Evolutionary conservation across 2,329 filamentous ascomycete species (phyloP).

Genomic region (Diplodia mutila): DNA sequence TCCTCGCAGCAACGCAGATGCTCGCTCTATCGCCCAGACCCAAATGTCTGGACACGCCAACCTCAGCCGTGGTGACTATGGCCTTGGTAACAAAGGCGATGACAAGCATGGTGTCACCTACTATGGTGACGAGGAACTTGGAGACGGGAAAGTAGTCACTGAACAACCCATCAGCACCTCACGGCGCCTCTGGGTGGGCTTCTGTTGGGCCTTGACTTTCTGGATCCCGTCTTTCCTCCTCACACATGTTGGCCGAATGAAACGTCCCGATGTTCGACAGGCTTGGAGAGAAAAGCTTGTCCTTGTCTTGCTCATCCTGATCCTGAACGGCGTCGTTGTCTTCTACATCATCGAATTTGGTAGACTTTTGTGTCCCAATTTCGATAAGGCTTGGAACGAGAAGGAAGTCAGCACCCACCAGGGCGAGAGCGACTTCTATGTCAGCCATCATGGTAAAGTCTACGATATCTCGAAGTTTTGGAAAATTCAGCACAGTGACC

Average conservation of each 20-base stretch:
- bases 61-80: conserved; percentile 74
- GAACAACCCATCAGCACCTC: conserved; percentile 65
- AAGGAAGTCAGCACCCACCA: conserved; percentile 72
- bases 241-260: conserved; percentile 87
- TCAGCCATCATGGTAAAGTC: conserved; percentile 83
- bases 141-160: conserved; percentile 75
- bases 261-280: conserved; percentile 92
- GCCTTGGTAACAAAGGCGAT: conserved; percentile 85
- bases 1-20: conserved; percentile 49
- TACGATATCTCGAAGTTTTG: conserved; percentile 94
- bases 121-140: conserved; percentile 81
- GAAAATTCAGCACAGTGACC: conserved; percentile 82
- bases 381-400: conserved; percentile 82
- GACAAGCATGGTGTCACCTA: conserved; percentile 53
- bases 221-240: conserved; percentile 91
- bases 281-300: conserved; percentile 97
- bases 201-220: conserved; percentile 87
- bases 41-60: conserved; percentile 60
- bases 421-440: conserved; percentile 78
- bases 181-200: conserved; percentile 76
- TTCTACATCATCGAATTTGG: conserved; percentile 95
- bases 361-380: conserved; percentile 83
- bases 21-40: conserved; percentile 59
- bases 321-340: conserved; percentile 79
- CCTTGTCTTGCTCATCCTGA: conserved; percentile 75